These are phyloP conservation scores for Globisporangium rhizosaccharum DNA, from an alignment of 352 stramenopile genomes.

Conservation along the genomic window DNA sequence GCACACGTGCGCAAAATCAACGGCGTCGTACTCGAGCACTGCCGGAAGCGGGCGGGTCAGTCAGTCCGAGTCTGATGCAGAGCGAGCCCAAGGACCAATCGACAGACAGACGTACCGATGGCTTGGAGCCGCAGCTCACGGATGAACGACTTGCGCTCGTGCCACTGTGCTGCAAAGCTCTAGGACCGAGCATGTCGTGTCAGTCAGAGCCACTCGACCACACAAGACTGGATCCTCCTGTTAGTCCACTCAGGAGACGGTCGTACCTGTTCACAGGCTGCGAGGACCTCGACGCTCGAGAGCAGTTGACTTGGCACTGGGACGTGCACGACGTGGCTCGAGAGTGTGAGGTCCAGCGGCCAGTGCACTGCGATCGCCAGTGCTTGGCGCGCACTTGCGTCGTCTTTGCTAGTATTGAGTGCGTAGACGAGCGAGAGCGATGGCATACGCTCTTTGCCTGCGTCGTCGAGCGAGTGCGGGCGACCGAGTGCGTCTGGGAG, in stretches of 20 bases:
- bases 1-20: slow-evolving; percentile 42
- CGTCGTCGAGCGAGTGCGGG: slow-evolving; percentile 15
- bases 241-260: background rate
- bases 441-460: background rate
- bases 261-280: slow-evolving; percentile 28
- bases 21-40: slow-evolving; percentile 47
- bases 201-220: background rate
- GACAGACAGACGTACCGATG: slow-evolving; percentile 20
- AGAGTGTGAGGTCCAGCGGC: slow-evolving; percentile 24
- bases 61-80: background rate
- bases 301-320: slow-evolving; percentile 17
- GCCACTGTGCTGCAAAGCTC: slow-evolving; percentile 40
- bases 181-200: slow-evolving; percentile 5
- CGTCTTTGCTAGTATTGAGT: background rate
- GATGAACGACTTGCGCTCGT: slow-evolving; percentile 31
- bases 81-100: background rate
- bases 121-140: slow-evolving; percentile 21
- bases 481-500: slow-evolving; percentile 22
- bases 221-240: background rate
- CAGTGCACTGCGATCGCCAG: slow-evolving; percentile 20
- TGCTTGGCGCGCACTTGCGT: background rate
- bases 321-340: slow-evolving; percentile 33
- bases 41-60: background rate
- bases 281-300: slow-evolving; percentile 32
- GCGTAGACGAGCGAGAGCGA: slow-evolving; percentile 6